These are phyloP conservation scores for Amorphotheca resinae DNA, from an alignment of 495 filamentous ascomycete species.

Conservation along the genomic window DNA sequence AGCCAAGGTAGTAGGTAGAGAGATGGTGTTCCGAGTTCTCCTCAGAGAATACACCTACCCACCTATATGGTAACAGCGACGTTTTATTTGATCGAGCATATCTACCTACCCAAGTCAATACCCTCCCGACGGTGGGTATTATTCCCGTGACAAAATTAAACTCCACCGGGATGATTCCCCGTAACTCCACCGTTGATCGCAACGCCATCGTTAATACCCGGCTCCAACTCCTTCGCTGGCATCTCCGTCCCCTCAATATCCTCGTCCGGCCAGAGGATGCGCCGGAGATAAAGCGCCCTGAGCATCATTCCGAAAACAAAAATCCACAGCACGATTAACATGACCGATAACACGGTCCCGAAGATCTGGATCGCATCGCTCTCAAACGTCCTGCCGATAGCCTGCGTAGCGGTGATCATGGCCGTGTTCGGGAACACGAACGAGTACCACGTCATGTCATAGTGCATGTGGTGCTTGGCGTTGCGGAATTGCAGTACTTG, in stretches of 20 bases:
- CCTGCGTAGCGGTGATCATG: conserved; percentile 59
- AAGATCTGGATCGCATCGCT: conserved; percentile 49
- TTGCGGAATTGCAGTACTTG: conserved; percentile 42
- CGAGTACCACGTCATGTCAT: conserved; percentile 71
- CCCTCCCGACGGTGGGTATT: too few species aligned
- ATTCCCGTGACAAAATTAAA: too few species aligned
- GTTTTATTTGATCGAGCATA: too few species aligned
- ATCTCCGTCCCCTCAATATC: conserved; percentile 8
- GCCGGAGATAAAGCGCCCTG: conserved; percentile 45
- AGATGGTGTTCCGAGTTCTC: too few species aligned
- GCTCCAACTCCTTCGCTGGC: too few species aligned
- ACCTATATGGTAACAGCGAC: too few species aligned
- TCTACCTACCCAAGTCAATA: too few species aligned
- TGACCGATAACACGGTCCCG: conserved; percentile 50
- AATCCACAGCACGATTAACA: conserved; percentile 55
- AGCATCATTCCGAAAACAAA: conserved; percentile 62
- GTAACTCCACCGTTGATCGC: too few species aligned
- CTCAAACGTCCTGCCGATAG: conserved; percentile 52
- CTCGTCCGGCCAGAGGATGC: conserved; percentile 51
- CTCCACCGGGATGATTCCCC: too few species aligned
- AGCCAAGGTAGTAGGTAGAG: too few species aligned
- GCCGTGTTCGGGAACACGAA: conserved; percentile 85
- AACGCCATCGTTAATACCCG: too few species aligned
- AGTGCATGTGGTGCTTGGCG: conserved; percentile 43
- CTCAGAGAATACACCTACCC: too few species aligned